phyloP scores from a whole-genome alignment of 257 asterid species.

The Lavandula angustifolia region DNA sequence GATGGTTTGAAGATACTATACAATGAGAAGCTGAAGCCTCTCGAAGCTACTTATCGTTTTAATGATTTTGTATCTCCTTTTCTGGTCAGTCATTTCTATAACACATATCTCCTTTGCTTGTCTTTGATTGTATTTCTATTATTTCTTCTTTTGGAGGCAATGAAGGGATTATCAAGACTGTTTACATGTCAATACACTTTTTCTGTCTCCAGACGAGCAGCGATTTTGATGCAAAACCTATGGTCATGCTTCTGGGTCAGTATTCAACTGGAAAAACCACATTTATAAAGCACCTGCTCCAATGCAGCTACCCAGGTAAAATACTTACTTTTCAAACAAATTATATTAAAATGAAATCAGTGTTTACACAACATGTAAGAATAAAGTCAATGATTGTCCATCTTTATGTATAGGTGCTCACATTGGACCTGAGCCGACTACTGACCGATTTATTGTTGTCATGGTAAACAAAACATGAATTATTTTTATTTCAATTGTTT shows the following conservation, averaged over 20 bases:
- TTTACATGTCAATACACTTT: slow-evolving; percentile 9
- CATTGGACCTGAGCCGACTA: slow-evolving; percentile 98
- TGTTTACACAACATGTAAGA: not conserved
- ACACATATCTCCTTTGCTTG: slow-evolving; percentile 16
- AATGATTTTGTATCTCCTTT: slow-evolving; percentile 83
- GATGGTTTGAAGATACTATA: slow-evolving; percentile 86
- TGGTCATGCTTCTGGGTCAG: slow-evolving; percentile 99
- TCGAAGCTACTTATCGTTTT: slow-evolving; percentile 77
- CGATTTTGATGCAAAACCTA: slow-evolving; percentile 94
- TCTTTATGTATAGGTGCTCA: slow-evolving; percentile 71
- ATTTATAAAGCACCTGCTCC: slow-evolving; percentile 83
- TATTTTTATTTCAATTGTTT: not conserved
- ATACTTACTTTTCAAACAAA: slow-evolving; percentile 9
- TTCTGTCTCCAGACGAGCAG: slow-evolving; percentile 60
- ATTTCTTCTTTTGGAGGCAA: not conserved
- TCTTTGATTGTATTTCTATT: not conserved
- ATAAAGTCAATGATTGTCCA: not conserved
- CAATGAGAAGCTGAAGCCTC: slow-evolving; percentile 80
- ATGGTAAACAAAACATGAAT: slow-evolving; percentile 51
- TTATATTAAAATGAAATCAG: slow-evolving; percentile 1
- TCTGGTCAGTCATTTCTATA: slow-evolving; percentile 57
- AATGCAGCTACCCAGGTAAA: slow-evolving; percentile 81
- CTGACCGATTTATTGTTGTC: slow-evolving; percentile 89
- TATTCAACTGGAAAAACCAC: slow-evolving; percentile 98
- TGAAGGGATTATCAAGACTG: not conserved